phyloP scores from a whole-genome alignment of 305 asterid species.

The Fraxinus platypoda region DNA sequence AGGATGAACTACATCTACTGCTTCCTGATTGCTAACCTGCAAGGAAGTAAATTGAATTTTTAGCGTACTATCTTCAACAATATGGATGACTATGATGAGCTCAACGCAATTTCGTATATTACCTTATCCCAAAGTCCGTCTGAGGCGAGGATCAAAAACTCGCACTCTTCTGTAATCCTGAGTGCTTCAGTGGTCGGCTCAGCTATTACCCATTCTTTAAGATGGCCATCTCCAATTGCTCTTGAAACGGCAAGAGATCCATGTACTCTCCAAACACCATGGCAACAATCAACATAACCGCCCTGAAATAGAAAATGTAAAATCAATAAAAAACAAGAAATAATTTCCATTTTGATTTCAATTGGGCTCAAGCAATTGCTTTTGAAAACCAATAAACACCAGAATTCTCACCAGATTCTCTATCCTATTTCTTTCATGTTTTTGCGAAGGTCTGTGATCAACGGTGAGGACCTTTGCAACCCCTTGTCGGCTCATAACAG shows the following conservation, averaged over 20 bases:
- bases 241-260: conserved; percentile 83
- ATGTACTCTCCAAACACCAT: conserved; percentile 72
- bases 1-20: conserved; percentile 54
- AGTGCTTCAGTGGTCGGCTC: conserved; percentile 65
- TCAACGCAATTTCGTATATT: neutral
- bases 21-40: conserved; percentile 85
- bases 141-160: conserved; percentile 77
- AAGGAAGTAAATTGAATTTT: conserved; percentile 5
- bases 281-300: conserved; percentile 64
- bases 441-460: conserved; percentile 75
- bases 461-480: conserved; percentile 73
- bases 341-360: too few species aligned
- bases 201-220: conserved; percentile 72
- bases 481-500: conserved; percentile 66
- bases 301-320: conserved; percentile 39
- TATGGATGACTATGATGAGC: neutral
- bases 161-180: conserved; percentile 50
- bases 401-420: conserved; percentile 55
- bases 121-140: conserved; percentile 94
- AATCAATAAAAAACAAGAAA: neutral
- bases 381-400: neutral
- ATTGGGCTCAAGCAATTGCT: neutral
- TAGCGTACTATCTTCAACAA: neutral
- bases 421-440: conserved; percentile 64
- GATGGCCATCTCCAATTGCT: conserved; percentile 72